These are phyloP conservation scores for Pelargonium citronellum DNA, from an alignment of 441 rosid species.

Conservation along the genomic window DNA sequence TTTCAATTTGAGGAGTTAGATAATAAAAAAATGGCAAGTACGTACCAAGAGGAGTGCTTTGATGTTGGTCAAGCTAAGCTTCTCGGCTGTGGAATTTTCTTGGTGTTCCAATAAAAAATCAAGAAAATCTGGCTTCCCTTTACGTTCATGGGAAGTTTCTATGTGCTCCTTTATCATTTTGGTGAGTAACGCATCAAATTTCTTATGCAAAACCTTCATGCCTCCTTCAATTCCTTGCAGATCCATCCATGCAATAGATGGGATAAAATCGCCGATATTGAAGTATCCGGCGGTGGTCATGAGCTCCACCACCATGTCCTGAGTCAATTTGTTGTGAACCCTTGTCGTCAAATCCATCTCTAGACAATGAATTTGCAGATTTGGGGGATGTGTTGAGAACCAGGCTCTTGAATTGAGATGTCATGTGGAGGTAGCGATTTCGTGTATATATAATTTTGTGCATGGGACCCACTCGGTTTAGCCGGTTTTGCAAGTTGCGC, in stretches of 20 bases:
- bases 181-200: slow-evolving; percentile 38
- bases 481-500: too few relatives aligned
- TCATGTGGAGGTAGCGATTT: too few relatives aligned
- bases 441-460: too few relatives aligned
- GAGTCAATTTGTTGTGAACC: too few relatives aligned
- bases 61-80: slow-evolving; percentile 36
- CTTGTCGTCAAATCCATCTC: too few relatives aligned
- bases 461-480: too few relatives aligned
- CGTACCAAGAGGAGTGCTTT: slow-evolving; percentile 58
- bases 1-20: too few relatives aligned
- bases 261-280: slow-evolving; percentile 60
- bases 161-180: slow-evolving; percentile 46
- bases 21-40: too few relatives aligned
- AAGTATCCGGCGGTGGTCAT: slow-evolving; percentile 53
- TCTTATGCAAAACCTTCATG: slow-evolving; percentile 52
- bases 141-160: slow-evolving; percentile 29
- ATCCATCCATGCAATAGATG: slow-evolving; percentile 61
- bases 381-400: too few relatives aligned
- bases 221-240: slow-evolving; percentile 50
- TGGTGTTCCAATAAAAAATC: slow-evolving; percentile 38
- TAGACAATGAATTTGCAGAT: too few relatives aligned
- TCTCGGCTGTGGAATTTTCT: slow-evolving; percentile 31
- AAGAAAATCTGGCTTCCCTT: slow-evolving; percentile 45
- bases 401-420: too few relatives aligned
- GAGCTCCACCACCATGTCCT: slow-evolving; percentile 65